Percentiles rank a stretch among this genome's conserved stretches.
Conservation (phyloP, 108 stramenopile genomes). For the Pseudonitzschia pungens region DNA sequence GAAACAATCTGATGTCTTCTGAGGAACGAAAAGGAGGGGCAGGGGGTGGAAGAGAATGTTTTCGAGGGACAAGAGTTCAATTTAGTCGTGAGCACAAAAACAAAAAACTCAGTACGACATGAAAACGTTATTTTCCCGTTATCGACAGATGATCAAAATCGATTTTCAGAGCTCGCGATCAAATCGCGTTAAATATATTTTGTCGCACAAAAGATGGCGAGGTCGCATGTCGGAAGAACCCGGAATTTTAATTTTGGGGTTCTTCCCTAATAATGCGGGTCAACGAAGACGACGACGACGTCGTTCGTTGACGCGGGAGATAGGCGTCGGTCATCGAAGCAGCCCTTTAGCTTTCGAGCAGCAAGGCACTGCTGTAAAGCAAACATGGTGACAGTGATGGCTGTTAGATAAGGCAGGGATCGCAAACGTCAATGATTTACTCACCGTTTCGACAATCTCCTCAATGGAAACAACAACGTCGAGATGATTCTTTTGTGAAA, state of each 20-base stretch:
- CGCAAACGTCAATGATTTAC: neutral
- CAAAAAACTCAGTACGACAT: neutral
- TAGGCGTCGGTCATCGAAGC: neutral
- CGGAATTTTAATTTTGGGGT: neutral
- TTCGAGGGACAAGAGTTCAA: neutral
- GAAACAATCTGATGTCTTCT: neutral
- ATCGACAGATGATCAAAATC: neutral
- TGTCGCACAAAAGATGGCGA: neutral
- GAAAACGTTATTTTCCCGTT: neutral
- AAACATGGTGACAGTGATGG: neutral
- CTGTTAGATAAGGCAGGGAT: neutral
- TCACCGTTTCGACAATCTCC: neutral
- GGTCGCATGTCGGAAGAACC: neutral
- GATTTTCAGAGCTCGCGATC: neutral
- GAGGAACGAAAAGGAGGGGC: neutral
- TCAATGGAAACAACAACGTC: neutral
- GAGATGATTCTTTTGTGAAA: constrained; percentile 8
- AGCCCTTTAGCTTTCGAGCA: neutral
- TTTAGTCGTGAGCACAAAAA: neutral
- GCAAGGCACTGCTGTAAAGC: neutral
- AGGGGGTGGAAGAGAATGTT: neutral
- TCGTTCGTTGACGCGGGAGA: neutral
- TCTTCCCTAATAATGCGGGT: neutral
- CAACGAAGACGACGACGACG: neutral
- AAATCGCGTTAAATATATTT: neutral